Percentiles rank a stretch among this genome's conserved stretches.
phyloP scores from a whole-genome alignment of 805 yeast genomes.

The Cyberlindnera xylosilytica region DNA sequence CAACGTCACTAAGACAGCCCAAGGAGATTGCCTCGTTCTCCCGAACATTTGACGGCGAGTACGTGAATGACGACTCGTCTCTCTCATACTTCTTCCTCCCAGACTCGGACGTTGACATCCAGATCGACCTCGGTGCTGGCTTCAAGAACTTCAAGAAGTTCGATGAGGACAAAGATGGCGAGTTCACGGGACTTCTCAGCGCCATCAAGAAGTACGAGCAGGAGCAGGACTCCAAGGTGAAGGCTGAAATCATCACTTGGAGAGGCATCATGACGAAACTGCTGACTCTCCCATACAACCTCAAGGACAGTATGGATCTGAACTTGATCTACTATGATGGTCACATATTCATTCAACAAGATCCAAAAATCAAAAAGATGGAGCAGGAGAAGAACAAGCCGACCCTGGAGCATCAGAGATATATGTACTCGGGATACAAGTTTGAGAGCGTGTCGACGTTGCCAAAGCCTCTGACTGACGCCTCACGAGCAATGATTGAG shows the following conservation, averaged over 20 bases:
- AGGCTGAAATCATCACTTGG: constrained; percentile 73
- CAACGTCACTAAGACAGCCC: constrained; percentile 80
- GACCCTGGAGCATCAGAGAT: constrained; percentile 33
- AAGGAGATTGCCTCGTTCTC: constrained; percentile 73
- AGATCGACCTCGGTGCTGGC: constrained; percentile 65
- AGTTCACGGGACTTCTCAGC: constrained; percentile 54
- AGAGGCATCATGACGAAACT: constrained; percentile 80
- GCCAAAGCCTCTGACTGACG: constrained; percentile 69
- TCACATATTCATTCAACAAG: constrained; percentile 58
- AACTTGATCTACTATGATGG: constrained; percentile 73
- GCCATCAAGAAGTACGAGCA: constrained; percentile 59
- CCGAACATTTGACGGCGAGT: constrained; percentile 53
- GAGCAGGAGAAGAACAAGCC: constrained; percentile 27
- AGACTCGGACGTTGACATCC: constrained; percentile 60
- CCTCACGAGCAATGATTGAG: constrained; percentile 66
- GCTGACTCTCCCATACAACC: constrained; percentile 61
- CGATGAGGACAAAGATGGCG: constrained; percentile 54
- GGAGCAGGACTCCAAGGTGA: constrained; percentile 38
- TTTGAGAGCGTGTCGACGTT: constrained; percentile 80
- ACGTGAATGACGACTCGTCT: constrained; percentile 48
- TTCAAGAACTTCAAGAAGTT: constrained; percentile 52
- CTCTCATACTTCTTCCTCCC: constrained; percentile 80
- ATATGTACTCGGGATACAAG: constrained; percentile 73
- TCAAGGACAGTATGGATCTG: constrained; percentile 53
- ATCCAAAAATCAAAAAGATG: constrained; percentile 24